Conservation (phyloP, 2,329 filamentous ascomycete species). For the Fusarium mundagurra region DNA sequence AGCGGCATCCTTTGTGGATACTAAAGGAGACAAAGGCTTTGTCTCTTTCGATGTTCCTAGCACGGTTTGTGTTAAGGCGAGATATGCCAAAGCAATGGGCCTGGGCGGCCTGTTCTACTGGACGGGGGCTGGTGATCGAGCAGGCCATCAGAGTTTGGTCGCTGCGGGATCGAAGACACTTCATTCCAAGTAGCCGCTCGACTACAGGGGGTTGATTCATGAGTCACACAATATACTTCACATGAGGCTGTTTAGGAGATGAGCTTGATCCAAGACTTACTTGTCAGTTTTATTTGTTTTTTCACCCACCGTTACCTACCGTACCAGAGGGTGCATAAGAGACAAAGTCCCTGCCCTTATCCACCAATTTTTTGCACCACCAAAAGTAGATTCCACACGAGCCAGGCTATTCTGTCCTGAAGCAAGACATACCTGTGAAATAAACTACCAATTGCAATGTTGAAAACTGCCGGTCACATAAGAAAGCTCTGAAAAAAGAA, state of each 20-base stretch:
- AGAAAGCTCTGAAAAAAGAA: not conserved
- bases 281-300: not conserved
- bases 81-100: slow-evolving; percentile 62
- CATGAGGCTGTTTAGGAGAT: not conserved
- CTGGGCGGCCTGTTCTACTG: slow-evolving; percentile 75
- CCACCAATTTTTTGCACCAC: not conserved
- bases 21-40: slow-evolving; percentile 57
- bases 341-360: not conserved
- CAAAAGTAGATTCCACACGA: not conserved
- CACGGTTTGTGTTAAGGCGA: slow-evolving; percentile 70
- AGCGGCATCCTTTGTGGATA: slow-evolving; percentile 67
- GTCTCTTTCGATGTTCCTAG: slow-evolving; percentile 71
- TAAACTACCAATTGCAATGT: too few species aligned
- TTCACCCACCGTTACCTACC: not conserved
- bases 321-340: not conserved
- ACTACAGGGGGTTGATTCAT: not conserved
- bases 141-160: slow-evolving; percentile 65
- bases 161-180: slow-evolving; percentile 67
- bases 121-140: slow-evolving; percentile 70
- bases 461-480: not conserved
- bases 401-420: not conserved
- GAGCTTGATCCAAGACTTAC: not conserved
- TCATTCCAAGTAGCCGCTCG: not conserved
- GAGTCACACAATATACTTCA: not conserved
- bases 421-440: not conserved